Percentiles rank a stretch among this genome's conserved stretches.
Conservation (phyloP, 768 basidiomycete species). For the Phaeotremella fagi region DNA sequence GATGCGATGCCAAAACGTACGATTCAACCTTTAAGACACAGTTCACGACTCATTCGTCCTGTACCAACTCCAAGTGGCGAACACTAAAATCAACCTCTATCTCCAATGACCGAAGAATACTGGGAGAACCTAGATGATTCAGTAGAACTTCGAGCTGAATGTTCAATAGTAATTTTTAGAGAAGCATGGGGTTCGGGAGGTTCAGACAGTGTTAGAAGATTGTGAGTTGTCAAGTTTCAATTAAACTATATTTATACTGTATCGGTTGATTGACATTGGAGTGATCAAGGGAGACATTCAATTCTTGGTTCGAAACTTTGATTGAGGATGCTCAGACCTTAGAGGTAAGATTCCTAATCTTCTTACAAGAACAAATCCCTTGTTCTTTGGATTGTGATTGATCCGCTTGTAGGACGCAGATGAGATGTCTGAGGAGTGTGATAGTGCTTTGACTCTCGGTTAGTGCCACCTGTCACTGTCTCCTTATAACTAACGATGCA, state of each 20-base stretch:
- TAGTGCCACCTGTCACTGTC: no score
- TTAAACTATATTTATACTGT: not conserved
- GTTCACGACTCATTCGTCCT: no score
- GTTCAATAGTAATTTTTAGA: not conserved
- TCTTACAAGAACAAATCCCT: not conserved
- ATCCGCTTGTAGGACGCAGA: not conserved
- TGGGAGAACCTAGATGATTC: not conserved
- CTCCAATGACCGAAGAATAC: not conserved
- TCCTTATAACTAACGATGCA: no score
- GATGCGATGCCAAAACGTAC: no score
- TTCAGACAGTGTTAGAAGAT: not conserved
- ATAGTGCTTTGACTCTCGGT: not conserved
- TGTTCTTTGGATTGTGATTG: not conserved
- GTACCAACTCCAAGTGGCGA: no score
- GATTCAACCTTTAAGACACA: no score
- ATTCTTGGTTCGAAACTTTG: not conserved
- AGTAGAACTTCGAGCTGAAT: not conserved
- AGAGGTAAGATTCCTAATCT: not conserved
- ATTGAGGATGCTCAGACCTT: not conserved
- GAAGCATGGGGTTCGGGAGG: not conserved
- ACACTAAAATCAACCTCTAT: no score
- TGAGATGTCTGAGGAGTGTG: not conserved
- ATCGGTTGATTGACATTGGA: not conserved
- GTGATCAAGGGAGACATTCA: not conserved
- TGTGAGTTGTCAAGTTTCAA: no score